Conservation (phyloP, 352 stramenopile genomes). For the Globisporangium paroecandrum region DNA sequence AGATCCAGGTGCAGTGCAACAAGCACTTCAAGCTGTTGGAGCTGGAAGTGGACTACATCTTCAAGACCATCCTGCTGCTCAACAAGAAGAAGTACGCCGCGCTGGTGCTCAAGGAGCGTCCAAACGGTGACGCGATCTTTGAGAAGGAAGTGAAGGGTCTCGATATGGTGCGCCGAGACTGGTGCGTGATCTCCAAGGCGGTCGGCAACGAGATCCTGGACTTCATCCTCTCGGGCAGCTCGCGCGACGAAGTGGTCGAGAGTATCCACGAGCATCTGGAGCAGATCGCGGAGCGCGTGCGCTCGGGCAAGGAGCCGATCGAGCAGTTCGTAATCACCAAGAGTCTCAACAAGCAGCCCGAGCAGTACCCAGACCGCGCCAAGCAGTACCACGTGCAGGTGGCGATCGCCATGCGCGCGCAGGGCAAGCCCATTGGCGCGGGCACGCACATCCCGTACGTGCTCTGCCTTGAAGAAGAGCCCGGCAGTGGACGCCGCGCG, state of each 20-base stretch:
- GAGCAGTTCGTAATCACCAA: constrained; percentile 99
- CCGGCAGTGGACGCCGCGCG: constrained; percentile 60
- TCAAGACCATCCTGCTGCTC: constrained; percentile 98
- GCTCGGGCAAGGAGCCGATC: constrained; percentile 91
- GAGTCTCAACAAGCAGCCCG: constrained; percentile 98
- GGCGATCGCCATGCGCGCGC: constrained; percentile 92
- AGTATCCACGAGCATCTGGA: constrained; percentile 96
- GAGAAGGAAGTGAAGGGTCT: constrained; percentile 98
- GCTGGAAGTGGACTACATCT: constrained; percentile 99
- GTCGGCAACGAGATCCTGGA: constrained; percentile 96
- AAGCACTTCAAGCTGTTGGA: constrained; percentile 99
- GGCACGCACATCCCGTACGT: constrained; percentile 99
- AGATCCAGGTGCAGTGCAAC: constrained; percentile 99
- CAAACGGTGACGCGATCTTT: constrained; percentile 57
- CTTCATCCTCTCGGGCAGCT: constrained; percentile 94
- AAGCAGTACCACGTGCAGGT: constrained; percentile 98
- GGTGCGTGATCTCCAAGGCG: constrained; percentile 98
- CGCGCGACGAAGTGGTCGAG: constrained; percentile 94
- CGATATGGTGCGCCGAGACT: constrained; percentile 98
- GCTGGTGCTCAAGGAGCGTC: constrained; percentile 89
- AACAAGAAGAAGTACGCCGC: constrained; percentile 99
- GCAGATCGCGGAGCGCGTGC: constrained; percentile 91
- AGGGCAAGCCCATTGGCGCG: constrained; percentile 95
- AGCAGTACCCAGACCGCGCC: constrained; percentile 97
- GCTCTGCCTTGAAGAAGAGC: constrained; percentile 90